Percentiles rank a stretch among this genome's conserved stretches.
Conservation (phyloP, 176 grass and related monocot species). For the Musa acuminata region DNA sequence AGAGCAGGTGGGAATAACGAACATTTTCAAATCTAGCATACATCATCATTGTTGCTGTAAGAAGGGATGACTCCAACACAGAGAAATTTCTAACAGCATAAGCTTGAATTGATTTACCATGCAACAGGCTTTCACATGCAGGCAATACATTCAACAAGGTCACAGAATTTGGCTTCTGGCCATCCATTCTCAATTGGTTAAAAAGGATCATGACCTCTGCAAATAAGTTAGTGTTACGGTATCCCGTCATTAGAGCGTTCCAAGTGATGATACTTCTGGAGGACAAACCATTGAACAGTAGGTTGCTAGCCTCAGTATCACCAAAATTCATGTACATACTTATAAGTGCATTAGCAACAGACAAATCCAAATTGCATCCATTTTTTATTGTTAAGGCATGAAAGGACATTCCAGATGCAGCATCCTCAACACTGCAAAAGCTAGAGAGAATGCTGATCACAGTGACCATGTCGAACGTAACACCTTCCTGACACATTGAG, state of each 20-base stretch:
- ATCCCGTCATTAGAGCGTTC: slow-evolving; percentile 65
- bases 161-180: slow-evolving; percentile 36
- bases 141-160: slow-evolving; percentile 53
- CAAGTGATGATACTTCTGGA: slow-evolving; percentile 33
- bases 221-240: slow-evolving; percentile 34
- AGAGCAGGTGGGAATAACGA: slow-evolving; percentile 35
- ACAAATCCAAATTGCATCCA: slow-evolving; percentile 38
- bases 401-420: slow-evolving; percentile 31
- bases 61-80: slow-evolving; percentile 30
- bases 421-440: slow-evolving; percentile 21
- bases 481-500: slow-evolving; percentile 33
- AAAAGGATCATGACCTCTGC: slow-evolving; percentile 39
- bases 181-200: slow-evolving; percentile 36
- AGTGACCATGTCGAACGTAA: slow-evolving; percentile 51
- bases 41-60: slow-evolving; percentile 51
- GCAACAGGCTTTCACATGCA: slow-evolving; percentile 33
- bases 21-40: slow-evolving; percentile 53
- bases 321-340: slow-evolving; percentile 59
- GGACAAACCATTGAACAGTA: slow-evolving; percentile 35
- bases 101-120: slow-evolving; percentile 48
- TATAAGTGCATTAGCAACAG: slow-evolving; percentile 63
- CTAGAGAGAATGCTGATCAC: slow-evolving; percentile 41
- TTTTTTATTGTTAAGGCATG: slow-evolving; percentile 49
- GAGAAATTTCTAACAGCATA: slow-evolving; percentile 48
- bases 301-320: slow-evolving; percentile 34